Percentiles rank a stretch among this genome's conserved stretches.
Evolutionary conservation across 768 basidiomycete species (phyloP).

Genomic region (Auriscalpium vulgare): DNA sequence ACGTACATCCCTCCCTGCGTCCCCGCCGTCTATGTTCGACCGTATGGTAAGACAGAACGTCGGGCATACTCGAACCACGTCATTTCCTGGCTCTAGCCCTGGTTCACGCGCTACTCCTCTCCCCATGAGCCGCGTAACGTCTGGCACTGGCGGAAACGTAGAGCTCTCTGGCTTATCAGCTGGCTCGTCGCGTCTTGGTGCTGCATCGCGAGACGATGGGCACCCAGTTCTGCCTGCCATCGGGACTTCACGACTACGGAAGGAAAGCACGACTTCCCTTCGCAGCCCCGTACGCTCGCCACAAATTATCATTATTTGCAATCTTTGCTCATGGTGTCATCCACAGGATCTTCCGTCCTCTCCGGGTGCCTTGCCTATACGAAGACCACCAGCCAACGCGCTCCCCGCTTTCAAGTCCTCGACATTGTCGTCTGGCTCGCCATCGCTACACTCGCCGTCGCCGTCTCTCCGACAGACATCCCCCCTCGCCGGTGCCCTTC

Average conservation of each 20-base stretch:
- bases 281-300: conserved; percentile 22
- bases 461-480: conserved; percentile 40
- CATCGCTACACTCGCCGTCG: conserved; percentile 40
- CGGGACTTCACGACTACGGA: conserved; percentile 36
- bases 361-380: conserved; percentile 37
- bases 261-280: conserved; percentile 38
- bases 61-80: conserved; percentile 27
- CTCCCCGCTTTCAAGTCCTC: conserved; percentile 45
- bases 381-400: conserved; percentile 31
- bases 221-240: conserved; percentile 23
- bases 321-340: conserved; percentile 5
- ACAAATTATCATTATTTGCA: background rate
- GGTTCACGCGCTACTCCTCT: conserved; percentile 27
- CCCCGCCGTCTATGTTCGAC: conserved; percentile 39
- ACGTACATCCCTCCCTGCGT: conserved; percentile 38
- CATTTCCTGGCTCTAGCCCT: conserved; percentile 28
- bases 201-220: conserved; percentile 30
- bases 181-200: conserved; percentile 29
- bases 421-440: conserved; percentile 41
- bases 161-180: conserved; percentile 32
- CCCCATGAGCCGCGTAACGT: conserved; percentile 21
- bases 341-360: conserved; percentile 29
- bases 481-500: conserved; percentile 30
- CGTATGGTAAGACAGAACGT: conserved; percentile 33
- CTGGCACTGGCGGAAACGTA: conserved; percentile 15